Base-by-base conservation (phyloP, 768 basidiomycete species). In the Baorangia bicolor region DNA sequence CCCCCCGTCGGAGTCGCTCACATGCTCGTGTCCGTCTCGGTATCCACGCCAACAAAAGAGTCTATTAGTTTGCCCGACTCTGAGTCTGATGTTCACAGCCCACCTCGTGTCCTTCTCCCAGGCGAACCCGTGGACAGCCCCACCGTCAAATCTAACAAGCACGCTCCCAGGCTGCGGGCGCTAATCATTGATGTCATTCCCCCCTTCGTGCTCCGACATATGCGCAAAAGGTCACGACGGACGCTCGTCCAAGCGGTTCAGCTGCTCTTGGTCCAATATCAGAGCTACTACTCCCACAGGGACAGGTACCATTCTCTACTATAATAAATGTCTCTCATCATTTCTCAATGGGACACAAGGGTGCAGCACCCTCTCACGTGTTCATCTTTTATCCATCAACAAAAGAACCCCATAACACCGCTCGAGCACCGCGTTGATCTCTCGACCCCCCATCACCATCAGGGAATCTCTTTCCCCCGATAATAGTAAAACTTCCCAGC, bases 171-270 rank as follows among this genome's bases (percentile, higher is more conserved):
- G 55, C 20, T 30, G 21, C 23, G n/a, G 45, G 55, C 60, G 60
- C 51, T 21, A 57, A 61, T 61, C 60, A 52, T 30, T 56, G 49
- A 42, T 55, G 18, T 53, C 58, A 48, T 34, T n/a, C 13, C 31
- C 39, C 34, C 9, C 40, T 13, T 31, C 51, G 13, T 25, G 8
- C 33, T 31, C 53, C 38, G 41, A 44, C 53, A 20, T 23, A 27
- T 28, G 25, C 20, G 11, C 33, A 23, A 28, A 27, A 23, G 33
- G 27, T 30, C 50, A 45, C 13, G 21, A 21, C 21, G 16, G 52
- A 39, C 18, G 34, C 16, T 37, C 6, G 4, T 20, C 51, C n/a
- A 45, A 14, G 27, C 2, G 23, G 12, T 34, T 14, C 46, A n/a
- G 18, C 34, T 25, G 34, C 18, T 18, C 46, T 33, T 35, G 46